A percentile compares a stretch with the other conserved stretches of the same genome.
phyloP scores from a whole-genome alignment of 192 early-diverging fungal genomes.

The Mortierella antarctica region DNA sequence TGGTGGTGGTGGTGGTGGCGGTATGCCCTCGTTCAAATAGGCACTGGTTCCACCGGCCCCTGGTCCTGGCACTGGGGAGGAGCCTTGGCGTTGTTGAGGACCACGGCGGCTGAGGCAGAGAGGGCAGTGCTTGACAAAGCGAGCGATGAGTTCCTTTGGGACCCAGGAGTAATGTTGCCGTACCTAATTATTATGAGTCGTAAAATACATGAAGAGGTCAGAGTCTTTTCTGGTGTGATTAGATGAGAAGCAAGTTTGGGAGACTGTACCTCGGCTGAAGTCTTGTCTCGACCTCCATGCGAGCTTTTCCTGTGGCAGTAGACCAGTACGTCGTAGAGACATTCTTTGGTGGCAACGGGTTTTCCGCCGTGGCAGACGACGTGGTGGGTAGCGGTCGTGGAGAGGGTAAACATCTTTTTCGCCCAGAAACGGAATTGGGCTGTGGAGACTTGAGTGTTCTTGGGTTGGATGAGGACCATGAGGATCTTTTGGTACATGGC shows the following conservation, averaged over 20 bases:
- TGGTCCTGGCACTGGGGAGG: neutral
- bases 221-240: too few relatives aligned
- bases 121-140: constrained; percentile 60
- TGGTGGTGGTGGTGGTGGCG: neutral
- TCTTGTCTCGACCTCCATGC: constrained; percentile 66
- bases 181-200: constrained; percentile 34
- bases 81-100: constrained; percentile 19
- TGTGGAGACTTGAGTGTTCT: constrained; percentile 63
- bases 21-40: neutral
- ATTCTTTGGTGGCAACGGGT: constrained; percentile 62
- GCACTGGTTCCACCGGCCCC: neutral
- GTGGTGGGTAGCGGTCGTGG: constrained; percentile 40
- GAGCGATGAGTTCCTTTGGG: constrained; percentile 60
- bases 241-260: neutral
- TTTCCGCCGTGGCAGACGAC: constrained; percentile 63
- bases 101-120: constrained; percentile 54
- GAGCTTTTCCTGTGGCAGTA: constrained; percentile 61
- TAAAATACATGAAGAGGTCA: neutral
- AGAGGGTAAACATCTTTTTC: constrained; percentile 66
- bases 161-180: constrained; percentile 60
- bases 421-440: constrained; percentile 68
- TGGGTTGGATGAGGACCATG: constrained; percentile 61
- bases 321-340: constrained; percentile 60
- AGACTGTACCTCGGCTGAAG: constrained; percentile 59
- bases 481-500: constrained; percentile 61